phyloP scores from a whole-genome alignment of 2,329 filamentous ascomycete species.

The Sclerotinia sclerotiorum region DNA sequence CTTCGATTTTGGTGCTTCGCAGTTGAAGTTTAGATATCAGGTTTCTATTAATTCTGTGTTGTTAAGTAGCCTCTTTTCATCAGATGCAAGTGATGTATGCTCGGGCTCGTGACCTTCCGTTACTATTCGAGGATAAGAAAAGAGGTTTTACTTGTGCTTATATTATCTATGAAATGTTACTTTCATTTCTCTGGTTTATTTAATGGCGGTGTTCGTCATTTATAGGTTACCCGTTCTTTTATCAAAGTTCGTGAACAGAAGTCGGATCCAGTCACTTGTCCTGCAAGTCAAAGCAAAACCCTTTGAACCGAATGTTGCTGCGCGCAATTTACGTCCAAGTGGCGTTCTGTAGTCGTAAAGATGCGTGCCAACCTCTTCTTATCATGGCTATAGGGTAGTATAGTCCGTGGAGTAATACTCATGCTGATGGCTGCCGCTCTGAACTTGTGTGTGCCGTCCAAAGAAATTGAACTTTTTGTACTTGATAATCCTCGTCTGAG shows the following conservation, averaged over 20 bases:
- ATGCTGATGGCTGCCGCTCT: neutral
- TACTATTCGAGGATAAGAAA: neutral
- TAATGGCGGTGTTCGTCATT: neutral
- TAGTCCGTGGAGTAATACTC: neutral
- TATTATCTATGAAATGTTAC: neutral
- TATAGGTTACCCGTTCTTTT: neutral
- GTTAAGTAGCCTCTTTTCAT: neutral
- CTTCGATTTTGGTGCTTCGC: constrained; percentile 49
- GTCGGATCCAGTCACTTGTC: neutral
- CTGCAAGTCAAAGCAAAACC: neutral
- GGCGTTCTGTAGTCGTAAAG: too few relatives aligned
- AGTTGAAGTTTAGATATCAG: constrained; percentile 44
- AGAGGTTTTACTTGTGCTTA: neutral
- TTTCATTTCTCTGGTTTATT: too few relatives aligned
- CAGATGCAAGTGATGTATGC: too few relatives aligned
- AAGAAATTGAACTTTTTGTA: too few relatives aligned
- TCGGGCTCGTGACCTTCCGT: neutral
- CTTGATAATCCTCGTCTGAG: neutral
- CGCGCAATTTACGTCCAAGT: neutral
- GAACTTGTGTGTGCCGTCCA: neutral
- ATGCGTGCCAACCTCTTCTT: neutral
- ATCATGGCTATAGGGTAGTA: neutral
- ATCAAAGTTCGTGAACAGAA: neutral
- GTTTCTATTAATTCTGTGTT: neutral
- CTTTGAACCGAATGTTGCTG: too few relatives aligned